Conservation (phyloP, 2,329 filamentous ascomycete species). For the Trichoderma gracile region DNA sequence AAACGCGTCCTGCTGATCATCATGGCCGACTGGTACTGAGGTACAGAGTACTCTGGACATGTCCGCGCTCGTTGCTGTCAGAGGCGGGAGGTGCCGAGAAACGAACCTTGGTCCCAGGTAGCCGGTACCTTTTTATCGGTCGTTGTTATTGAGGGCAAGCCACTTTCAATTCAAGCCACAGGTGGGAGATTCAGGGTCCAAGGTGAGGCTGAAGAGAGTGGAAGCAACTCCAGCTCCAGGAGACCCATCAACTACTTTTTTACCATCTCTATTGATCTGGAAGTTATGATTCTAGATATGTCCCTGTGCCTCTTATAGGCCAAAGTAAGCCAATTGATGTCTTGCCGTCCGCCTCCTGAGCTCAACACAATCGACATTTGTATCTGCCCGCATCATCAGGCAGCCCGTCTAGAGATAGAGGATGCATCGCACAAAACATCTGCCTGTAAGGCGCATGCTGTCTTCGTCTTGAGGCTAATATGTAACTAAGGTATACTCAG, state of each 20-base stretch:
- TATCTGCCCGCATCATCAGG: no score
- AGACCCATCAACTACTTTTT: neutral
- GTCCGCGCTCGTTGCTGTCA: neutral
- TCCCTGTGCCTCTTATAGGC: no score
- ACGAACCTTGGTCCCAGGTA: neutral
- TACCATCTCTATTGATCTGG: no score
- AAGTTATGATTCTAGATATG: no score
- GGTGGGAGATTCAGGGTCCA: neutral
- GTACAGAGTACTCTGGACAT: slow-evolving; percentile 16
- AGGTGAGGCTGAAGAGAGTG: neutral
- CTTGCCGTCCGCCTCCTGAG: no score
- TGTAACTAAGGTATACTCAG: no score
- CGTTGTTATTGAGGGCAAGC: slow-evolving; percentile 10
- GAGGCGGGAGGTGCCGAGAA: neutral
- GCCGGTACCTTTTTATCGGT: neutral
- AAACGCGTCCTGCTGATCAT: neutral
- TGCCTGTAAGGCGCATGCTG: neutral
- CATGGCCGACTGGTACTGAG: neutral
- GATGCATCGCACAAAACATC: no score
- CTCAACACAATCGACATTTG: no score
- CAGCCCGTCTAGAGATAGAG: no score
- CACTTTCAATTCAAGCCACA: slow-evolving; percentile 20
- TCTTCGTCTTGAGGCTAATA: no score
- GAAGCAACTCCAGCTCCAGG: neutral
- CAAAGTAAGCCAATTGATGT: no score